Conservation (phyloP, 495 filamentous ascomycete species). For the Neurospora sp. region DNA sequence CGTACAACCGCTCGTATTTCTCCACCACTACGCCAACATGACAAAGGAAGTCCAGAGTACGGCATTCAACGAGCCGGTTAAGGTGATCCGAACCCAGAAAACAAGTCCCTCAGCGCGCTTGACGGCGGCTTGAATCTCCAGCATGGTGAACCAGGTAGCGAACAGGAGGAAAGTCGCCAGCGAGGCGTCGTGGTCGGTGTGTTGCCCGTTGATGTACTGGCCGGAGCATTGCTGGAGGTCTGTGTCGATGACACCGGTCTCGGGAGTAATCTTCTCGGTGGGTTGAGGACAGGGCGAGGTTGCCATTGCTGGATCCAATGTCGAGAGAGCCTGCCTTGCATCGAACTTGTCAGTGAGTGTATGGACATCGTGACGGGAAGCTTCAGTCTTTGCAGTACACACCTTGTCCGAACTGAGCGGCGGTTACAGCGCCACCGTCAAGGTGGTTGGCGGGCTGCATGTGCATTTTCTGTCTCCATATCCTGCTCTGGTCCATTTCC, state of each 20-base stretch:
- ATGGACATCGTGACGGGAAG: not conserved
- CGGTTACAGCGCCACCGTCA: not conserved
- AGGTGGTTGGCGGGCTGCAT: not conserved
- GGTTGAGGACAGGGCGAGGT: not conserved
- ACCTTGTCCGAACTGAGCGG: not conserved
- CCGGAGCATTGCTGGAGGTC: not conserved
- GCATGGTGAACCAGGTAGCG: too few species aligned
- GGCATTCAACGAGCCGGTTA: too few species aligned
- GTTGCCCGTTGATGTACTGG: not conserved
- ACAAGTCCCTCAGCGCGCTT: too few species aligned
- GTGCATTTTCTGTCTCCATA: not conserved
- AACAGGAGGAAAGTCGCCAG: too few species aligned
- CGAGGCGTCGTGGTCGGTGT: not conserved
- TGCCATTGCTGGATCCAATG: not conserved
- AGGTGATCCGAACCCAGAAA: too few species aligned
- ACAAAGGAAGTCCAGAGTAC: too few species aligned
- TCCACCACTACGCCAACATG: not conserved
- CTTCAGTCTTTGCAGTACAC: not conserved
- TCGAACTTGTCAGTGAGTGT: not conserved
- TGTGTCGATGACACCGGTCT: not conserved
- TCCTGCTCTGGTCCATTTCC: not conserved
- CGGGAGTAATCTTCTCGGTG: not conserved
- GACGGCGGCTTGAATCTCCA: too few species aligned
- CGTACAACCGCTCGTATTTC: not conserved
- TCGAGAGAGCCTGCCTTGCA: not conserved